A percentile compares a stretch with the other conserved stretches of the same genome.
phyloP scores from a whole-genome alignment of 2,329 filamentous ascomycete genomes.

The Pezizomycotina sp. region DNA sequence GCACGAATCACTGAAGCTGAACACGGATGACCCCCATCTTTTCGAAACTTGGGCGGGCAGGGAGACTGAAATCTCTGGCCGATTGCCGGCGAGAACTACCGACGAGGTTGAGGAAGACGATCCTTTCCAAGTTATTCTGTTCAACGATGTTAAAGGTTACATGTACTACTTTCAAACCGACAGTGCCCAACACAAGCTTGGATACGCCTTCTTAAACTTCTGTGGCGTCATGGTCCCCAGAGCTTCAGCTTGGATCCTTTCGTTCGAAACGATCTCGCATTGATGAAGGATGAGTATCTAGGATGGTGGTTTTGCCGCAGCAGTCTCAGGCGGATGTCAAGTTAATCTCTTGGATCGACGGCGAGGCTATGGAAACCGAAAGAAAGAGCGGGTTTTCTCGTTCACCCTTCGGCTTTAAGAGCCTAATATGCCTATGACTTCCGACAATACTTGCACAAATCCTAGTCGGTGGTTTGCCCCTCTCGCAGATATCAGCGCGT shows the following conservation, averaged over 20 bases:
- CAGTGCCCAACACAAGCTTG: conserved; percentile 10
- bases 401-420: conserved; percentile 28
- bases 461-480: conserved; percentile 35
- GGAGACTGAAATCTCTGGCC: conserved; percentile 28
- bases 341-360: conserved; percentile 18
- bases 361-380: conserved; percentile 23
- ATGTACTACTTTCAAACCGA: conserved; percentile 40
- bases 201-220: conserved; percentile 53
- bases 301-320: conserved; percentile 24
- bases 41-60: conserved; percentile 33
- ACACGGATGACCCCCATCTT: conserved; percentile 18
- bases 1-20: conserved; percentile 3
- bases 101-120: conserved; percentile 66
- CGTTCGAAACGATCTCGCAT: conserved; percentile 29
- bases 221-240: conserved; percentile 38
- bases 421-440: conserved; percentile 31
- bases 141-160: conserved; percentile 53
- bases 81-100: conserved; percentile 52
- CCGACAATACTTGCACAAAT: conserved; percentile 40
- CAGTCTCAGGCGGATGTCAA: conserved; percentile 7
- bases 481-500: conserved; percentile 27
- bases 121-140: conserved; percentile 66
- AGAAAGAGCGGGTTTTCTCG: conserved; percentile 15
- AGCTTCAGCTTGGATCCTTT: conserved; percentile 37
- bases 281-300: conserved; percentile 15